Evolutionary conservation across 148 eudicot genomes (phyloP), one percentile per base, ranked within the genome.

Genomic region (Rhododendron simsii): DNA sequence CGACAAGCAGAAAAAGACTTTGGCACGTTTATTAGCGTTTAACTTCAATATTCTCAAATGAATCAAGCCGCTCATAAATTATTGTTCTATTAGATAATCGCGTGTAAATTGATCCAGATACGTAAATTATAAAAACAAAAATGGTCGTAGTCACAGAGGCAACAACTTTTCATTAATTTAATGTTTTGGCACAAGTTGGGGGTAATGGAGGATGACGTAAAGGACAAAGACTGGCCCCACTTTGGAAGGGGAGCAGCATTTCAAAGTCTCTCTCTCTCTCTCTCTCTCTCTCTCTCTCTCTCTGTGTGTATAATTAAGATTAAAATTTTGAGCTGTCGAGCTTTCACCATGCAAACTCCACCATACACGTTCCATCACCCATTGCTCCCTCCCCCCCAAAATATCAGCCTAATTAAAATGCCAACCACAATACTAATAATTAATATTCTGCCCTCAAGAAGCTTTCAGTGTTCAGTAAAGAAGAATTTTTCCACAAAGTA

Each of bases 261-360:
- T 88, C 85, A 78, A 81, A 67, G 82, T 83, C 50, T 63, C 67
- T 61, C 26, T 20, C n/a, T 59, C n/a, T 18, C n/a, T 44, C 13
- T 53, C 4, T 53, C 50, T 47, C 11, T 12, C 48, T 61, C 63
- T 20, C 23, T 16, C n/a, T 57, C 23, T 16, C n/a, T 44, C 14
- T 53, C 4, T 53, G 1, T n/a, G n/a, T n/a, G 7, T 51, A 16
- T 16, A 55, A 55, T 35, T 33, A 48, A 75, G 37, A 45, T 45
- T 75, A 67, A 67, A 61, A 6, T 81, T 73, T 81, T 41, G 23
- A 84, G 67, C 30, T 88, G 89, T 87, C 82, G 16, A 82, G 51
- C 75, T 88, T 85, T 88, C 89, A 85, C 85, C 87, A 85, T 82
- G 89, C 89, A 85, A 88, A 85, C 87, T 85, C 85, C 89, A 85